phyloP scores from a whole-genome alignment of 164 flowering plant genomes.

The Nymphaea colorata region DNA sequence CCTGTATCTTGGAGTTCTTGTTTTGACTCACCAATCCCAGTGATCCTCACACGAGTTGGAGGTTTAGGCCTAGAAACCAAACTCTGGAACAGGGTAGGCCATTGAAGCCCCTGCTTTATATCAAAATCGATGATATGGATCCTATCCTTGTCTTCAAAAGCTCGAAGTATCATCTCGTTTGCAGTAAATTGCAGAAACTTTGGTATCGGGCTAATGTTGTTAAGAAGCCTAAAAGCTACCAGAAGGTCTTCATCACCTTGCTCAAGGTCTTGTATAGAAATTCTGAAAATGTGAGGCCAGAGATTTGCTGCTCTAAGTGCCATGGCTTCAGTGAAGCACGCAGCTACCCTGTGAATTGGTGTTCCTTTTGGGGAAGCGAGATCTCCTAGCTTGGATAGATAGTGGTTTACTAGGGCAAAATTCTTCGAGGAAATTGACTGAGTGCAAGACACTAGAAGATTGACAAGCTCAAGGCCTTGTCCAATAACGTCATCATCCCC shows the following conservation, averaged over 20 bases:
- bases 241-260: background rate
- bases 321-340: slow-evolving; percentile 82
- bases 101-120: slow-evolving; percentile 10
- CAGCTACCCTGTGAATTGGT: slow-evolving; percentile 48
- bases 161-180: slow-evolving; percentile 6
- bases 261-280: slow-evolving; percentile 58
- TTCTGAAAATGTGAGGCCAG: slow-evolving; percentile 76
- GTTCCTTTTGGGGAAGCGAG: slow-evolving; percentile 70
- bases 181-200: slow-evolving; percentile 7
- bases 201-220: slow-evolving; percentile 7
- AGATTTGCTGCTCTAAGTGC: slow-evolving; percentile 54
- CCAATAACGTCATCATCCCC: slow-evolving; percentile 18
- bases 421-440: slow-evolving; percentile 63
- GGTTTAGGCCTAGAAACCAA: slow-evolving; percentile 34
- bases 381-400: slow-evolving; percentile 57
- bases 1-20: slow-evolving; percentile 89
- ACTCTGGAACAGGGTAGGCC: slow-evolving; percentile 7
- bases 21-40: slow-evolving; percentile 86
- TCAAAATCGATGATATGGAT: slow-evolving; percentile 8
- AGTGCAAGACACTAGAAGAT: slow-evolving; percentile 51
- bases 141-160: slow-evolving; percentile 4
- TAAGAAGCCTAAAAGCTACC: slow-evolving; percentile 4
- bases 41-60: slow-evolving; percentile 82
- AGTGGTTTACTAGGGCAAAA: slow-evolving; percentile 39
- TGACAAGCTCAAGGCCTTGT: slow-evolving; percentile 66